phyloP scores from a whole-genome alignment of 768 basidiomycete species.

The Coprinopsis sp. region DNA sequence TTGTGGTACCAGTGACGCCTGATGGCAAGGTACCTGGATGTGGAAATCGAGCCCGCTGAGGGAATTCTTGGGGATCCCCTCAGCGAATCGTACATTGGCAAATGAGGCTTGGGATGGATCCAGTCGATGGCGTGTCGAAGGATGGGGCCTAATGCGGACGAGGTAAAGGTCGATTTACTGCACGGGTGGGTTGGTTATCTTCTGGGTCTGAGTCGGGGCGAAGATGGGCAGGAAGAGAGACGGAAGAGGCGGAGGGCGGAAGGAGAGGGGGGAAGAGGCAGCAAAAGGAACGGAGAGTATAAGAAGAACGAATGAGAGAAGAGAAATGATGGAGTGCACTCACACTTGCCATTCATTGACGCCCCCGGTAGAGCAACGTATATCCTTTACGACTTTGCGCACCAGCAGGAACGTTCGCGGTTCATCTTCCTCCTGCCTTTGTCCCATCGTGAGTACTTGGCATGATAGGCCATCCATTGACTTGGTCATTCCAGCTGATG shows the following conservation, averaged over 20 bases:
- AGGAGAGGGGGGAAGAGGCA: neutral
- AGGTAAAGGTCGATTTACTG: slow-evolving; percentile 64
- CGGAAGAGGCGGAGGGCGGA: too few species aligned
- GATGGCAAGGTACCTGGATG: too few species aligned
- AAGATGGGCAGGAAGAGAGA: too few species aligned
- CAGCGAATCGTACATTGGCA: slow-evolving; percentile 63
- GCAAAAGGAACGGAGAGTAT: too few species aligned
- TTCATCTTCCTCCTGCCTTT: slow-evolving; percentile 22
- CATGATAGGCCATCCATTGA: neutral
- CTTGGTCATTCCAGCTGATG: neutral
- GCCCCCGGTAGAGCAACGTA: slow-evolving; percentile 57
- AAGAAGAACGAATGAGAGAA: too few species aligned
- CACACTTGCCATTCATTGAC: slow-evolving; percentile 71
- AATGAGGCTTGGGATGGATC: slow-evolving; percentile 75
- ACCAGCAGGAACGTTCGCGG: slow-evolving; percentile 56
- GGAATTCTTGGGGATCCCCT: too few species aligned
- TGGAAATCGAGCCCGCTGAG: too few species aligned
- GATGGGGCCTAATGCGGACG: slow-evolving; percentile 64
- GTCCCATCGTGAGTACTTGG: neutral
- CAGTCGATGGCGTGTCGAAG: slow-evolving; percentile 67
- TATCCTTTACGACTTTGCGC: slow-evolving; percentile 51
- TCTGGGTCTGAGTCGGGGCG: neutral
- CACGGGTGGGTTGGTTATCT: neutral
- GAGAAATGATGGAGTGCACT: too few species aligned
- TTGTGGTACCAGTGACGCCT: too few species aligned